phyloP scores from a whole-genome alignment of 116 monocot genomes.

The Phalaenopsis hybrid region DNA sequence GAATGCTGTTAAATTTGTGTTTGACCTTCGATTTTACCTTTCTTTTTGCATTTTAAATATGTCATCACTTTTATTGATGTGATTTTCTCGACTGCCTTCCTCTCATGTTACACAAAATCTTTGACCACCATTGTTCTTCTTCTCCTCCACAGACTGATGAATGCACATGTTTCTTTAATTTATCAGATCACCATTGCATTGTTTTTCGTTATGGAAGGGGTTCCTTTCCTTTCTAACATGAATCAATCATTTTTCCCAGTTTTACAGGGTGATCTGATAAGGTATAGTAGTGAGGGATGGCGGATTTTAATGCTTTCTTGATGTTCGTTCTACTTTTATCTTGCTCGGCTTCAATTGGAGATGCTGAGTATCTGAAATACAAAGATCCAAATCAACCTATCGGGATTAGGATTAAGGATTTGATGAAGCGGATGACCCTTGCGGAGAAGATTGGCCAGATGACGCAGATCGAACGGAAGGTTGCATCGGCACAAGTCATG shows the following conservation, averaged over 20 bases:
- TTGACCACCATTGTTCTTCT: too few species aligned
- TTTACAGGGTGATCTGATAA: background rate
- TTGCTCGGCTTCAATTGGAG: background rate
- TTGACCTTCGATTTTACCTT: too few species aligned
- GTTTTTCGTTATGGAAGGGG: background rate
- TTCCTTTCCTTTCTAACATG: background rate
- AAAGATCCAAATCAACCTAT: conserved; percentile 20
- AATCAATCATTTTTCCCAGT: background rate
- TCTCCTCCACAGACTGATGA: background rate
- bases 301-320: conserved; percentile 1
- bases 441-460: conserved; percentile 27
- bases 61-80: too few species aligned
- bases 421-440: conserved; percentile 22
- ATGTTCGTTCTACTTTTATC: conserved; percentile 6
- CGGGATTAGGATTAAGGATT: conserved; percentile 12
- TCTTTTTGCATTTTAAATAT: too few species aligned
- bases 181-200: background rate
- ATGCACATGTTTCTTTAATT: background rate
- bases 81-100: too few species aligned
- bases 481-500: conserved; percentile 17
- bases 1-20: too few species aligned
- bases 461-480: conserved; percentile 20
- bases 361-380: conserved; percentile 13
- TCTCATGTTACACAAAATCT: too few species aligned
- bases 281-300: background rate